Evolutionary conservation across 768 basidiomycete species (phyloP).

Genomic region (Podaxis sp.): DNA sequence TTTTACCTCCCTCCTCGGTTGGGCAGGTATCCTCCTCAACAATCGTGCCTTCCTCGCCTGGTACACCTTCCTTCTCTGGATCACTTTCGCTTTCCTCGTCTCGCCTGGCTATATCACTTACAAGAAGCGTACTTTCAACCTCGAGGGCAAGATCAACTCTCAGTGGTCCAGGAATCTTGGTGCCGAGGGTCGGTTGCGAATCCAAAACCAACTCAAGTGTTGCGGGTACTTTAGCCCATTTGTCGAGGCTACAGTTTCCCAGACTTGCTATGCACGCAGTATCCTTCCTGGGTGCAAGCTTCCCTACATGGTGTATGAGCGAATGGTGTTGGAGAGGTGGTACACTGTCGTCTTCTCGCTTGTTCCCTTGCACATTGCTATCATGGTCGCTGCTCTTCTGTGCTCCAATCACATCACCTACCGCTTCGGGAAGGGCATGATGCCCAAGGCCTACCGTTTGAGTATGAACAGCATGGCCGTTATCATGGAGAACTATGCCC

Average conservation of each 20-base stretch:
- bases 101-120: slow-evolving; percentile 80
- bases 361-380: slow-evolving; percentile 62
- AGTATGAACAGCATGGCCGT: slow-evolving; percentile 69
- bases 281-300: slow-evolving; percentile 74
- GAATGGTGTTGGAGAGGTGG: slow-evolving; percentile 55
- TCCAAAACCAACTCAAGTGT: slow-evolving; percentile 73
- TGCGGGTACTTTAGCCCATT: slow-evolving; percentile 83
- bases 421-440: slow-evolving; percentile 86
- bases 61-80: slow-evolving; percentile 77
- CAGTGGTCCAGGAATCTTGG: slow-evolving; percentile 68
- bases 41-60: slow-evolving; percentile 80
- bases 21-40: slow-evolving; percentile 82
- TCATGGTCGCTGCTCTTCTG: slow-evolving; percentile 63
- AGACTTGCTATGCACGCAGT: slow-evolving; percentile 71
- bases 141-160: slow-evolving; percentile 76
- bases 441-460: slow-evolving; percentile 79
- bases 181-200: slow-evolving; percentile 53
- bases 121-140: slow-evolving; percentile 51
- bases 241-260: slow-evolving; percentile 71
- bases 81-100: slow-evolving; percentile 69
- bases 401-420: slow-evolving; percentile 85
- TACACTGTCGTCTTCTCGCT: slow-evolving; percentile 62
- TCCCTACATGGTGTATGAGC: slow-evolving; percentile 56
- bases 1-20: slow-evolving; percentile 71
- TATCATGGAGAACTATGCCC: slow-evolving; percentile 83